Evolutionary conservation across 106 monocot species (phyloP).

Genomic region (Allium cepa): DNA sequence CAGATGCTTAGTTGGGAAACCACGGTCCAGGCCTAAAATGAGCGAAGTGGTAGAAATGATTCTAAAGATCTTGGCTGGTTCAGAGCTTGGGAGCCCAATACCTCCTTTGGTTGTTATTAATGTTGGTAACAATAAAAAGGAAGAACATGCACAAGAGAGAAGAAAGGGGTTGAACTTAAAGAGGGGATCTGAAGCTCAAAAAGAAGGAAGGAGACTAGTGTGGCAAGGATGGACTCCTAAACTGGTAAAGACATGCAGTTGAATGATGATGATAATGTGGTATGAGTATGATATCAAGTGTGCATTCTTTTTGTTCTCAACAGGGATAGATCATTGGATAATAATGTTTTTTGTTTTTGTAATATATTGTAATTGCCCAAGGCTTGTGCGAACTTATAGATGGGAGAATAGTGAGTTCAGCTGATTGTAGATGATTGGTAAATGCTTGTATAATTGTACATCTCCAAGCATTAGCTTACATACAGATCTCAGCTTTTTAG

Average conservation of each 20-base stretch:
- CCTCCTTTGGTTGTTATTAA: conserved; percentile 15
- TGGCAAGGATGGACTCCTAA: conserved; percentile 32
- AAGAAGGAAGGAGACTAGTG: conserved; percentile 19
- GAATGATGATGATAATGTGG: too few species aligned
- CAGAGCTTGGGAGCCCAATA: conserved; percentile 28
- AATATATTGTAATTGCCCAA: too few species aligned
- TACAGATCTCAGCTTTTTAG: too few species aligned
- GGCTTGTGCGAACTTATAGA: too few species aligned
- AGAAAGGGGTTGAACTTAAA: conserved; percentile 23
- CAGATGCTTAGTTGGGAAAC: conserved; percentile 40
- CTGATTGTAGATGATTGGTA: too few species aligned
- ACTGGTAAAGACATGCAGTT: conserved; percentile 11
- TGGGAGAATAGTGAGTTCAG: too few species aligned
- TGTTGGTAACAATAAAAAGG: background rate
- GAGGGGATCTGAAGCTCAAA: conserved; percentile 17
- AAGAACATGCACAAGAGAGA: conserved; percentile 3
- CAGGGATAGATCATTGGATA: too few species aligned
- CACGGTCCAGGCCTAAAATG: conserved; percentile 71
- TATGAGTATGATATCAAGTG: too few species aligned
- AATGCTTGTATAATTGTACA: too few species aligned
- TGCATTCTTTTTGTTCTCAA: too few species aligned
- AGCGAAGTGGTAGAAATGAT: conserved; percentile 64
- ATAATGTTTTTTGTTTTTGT: too few species aligned
- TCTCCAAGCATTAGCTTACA: too few species aligned
- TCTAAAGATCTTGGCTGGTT: conserved; percentile 25